Conservation (phyloP, 768 basidiomycete genomes). For the Termitomyces sp. region DNA sequence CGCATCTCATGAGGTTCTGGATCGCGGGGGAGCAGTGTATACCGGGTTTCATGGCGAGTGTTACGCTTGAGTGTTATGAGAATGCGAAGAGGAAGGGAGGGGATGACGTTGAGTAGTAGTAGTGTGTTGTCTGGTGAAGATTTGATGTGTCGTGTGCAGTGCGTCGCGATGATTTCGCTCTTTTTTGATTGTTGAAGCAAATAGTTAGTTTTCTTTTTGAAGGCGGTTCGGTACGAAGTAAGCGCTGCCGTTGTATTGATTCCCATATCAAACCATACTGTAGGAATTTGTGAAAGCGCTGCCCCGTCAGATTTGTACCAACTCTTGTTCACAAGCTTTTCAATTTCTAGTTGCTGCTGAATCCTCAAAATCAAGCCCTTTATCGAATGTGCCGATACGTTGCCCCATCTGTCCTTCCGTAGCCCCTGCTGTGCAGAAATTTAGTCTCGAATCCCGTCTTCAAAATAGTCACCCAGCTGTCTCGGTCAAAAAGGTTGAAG, state of each 20-base stretch:
- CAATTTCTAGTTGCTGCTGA: too few relatives aligned
- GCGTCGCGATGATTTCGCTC: neutral
- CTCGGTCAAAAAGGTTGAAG: too few relatives aligned
- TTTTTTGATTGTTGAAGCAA: neutral
- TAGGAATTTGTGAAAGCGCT: neutral
- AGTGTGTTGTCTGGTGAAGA: neutral
- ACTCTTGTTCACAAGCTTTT: too few relatives aligned
- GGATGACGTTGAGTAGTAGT: neutral
- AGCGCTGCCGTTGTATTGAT: neutral
- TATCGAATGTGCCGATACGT: too few relatives aligned
- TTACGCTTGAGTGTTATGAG: constrained; percentile 86
- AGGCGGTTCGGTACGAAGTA: neutral
- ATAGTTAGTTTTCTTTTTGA: neutral
- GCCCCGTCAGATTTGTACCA: too few relatives aligned
- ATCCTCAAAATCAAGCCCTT: too few relatives aligned
- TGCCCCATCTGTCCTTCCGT: too few relatives aligned
- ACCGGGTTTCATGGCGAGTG: constrained; percentile 83
- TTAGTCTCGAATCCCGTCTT: too few relatives aligned
- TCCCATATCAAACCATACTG: neutral
- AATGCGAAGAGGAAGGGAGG: constrained; percentile 41
- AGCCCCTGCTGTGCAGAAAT: too few relatives aligned
- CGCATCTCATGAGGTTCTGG: constrained; percentile 79
- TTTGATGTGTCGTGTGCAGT: neutral
- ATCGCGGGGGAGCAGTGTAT: constrained; percentile 81
- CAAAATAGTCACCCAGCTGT: too few relatives aligned